Conservation (phyloP, 2,329 filamentous ascomycete species). For the Aspergillus quadricinctus region DNA sequence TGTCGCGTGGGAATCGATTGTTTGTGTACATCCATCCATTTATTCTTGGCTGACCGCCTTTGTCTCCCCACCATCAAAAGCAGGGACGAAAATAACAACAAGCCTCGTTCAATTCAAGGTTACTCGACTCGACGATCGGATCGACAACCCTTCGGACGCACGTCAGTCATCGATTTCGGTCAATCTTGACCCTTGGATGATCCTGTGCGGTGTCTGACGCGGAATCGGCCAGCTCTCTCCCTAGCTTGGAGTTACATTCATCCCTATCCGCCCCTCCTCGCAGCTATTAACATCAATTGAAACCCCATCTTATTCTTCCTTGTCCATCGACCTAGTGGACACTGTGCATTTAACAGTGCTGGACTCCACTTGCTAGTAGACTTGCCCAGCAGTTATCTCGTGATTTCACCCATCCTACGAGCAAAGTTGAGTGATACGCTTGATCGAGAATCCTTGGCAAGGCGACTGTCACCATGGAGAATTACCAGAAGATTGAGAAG, state of each 20-base stretch:
- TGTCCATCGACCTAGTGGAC: background rate
- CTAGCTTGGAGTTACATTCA: background rate
- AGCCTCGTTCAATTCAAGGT: constrained; percentile 45
- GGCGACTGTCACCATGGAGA: constrained; percentile 63
- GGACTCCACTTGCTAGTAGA: background rate
- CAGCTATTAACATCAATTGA: background rate
- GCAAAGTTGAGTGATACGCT: background rate
- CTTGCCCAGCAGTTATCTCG: background rate
- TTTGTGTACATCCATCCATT: constrained; percentile 27
- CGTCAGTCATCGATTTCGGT: background rate
- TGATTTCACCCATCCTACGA: background rate
- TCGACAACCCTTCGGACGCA: background rate
- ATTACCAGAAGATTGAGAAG: constrained; percentile 95
- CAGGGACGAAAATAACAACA: constrained; percentile 34
- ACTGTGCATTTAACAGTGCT: background rate
- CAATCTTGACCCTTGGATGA: background rate
- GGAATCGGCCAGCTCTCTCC: background rate
- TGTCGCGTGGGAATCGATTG: constrained; percentile 31
- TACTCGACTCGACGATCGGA: constrained; percentile 41
- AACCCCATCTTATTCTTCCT: background rate
- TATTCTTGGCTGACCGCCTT: constrained; percentile 40
- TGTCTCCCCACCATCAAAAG: constrained; percentile 23
- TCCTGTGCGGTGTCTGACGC: background rate
- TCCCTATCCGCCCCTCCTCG: background rate
- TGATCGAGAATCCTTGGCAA: background rate